A percentile compares a stretch with the other conserved stretches of the same genome.
Conservation (phyloP, 805 yeast species). For the Hemisphaericaspora nanyangensis region DNA sequence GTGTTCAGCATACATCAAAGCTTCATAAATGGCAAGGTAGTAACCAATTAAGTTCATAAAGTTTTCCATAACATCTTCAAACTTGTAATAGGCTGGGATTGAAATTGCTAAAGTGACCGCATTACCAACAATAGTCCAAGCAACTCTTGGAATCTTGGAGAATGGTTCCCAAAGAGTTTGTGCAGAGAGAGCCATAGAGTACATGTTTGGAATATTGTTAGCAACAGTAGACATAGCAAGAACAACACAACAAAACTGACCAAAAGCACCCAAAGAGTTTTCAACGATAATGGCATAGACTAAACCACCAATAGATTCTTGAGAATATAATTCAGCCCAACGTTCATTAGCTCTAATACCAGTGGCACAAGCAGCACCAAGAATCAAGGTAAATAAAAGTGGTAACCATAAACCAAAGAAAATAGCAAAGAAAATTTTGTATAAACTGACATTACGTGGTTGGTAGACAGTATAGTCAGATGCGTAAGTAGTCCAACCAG, state of each 20-base stretch:
- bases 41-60: constrained; percentile 92
- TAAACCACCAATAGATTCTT: constrained; percentile 59
- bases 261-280: constrained; percentile 82
- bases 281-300: constrained; percentile 73
- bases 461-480: constrained; percentile 90
- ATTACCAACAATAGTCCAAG: constrained; percentile 79
- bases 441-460: constrained; percentile 58
- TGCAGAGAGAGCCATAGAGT: constrained; percentile 82
- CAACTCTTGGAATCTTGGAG: constrained; percentile 70
- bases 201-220: constrained; percentile 91
- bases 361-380: constrained; percentile 85
- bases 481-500: constrained; percentile 94
- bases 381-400: constrained; percentile 63
- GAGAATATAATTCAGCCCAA: constrained; percentile 26
- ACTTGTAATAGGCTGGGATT: constrained; percentile 80
- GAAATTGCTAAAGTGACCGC: constrained; percentile 77
- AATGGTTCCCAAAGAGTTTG: constrained; percentile 81
- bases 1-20: constrained; percentile 77
- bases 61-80: constrained; percentile 68
- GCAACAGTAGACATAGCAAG: constrained; percentile 84
- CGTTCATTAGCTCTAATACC: constrained; percentile 46
- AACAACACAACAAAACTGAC: constrained; percentile 83
- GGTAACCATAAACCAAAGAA: constrained; percentile 64
- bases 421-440: constrained; percentile 61
- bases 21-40: constrained; percentile 82